Evolutionary conservation across 2,329 filamentous ascomycete genomes (phyloP), one percentile per base, ranked within the genome.

Genomic region (Thielaviopsis ethacetica): DNA sequence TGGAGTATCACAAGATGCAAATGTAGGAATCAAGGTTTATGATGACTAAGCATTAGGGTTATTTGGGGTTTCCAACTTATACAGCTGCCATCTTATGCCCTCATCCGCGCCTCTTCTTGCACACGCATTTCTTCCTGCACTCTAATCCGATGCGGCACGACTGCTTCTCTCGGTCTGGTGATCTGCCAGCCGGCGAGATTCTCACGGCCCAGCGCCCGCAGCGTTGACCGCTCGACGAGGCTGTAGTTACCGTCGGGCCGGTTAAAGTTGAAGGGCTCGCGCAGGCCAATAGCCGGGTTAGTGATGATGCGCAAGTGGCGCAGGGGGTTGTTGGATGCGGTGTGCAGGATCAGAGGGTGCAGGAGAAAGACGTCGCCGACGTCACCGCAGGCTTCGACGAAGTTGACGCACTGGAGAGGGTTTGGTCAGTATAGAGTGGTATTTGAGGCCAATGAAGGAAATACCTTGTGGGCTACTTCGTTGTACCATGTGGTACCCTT

Each of bases 261-360:
- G 63, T 80, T 71, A 26, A 64, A 64, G 13, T 62, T 55, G 57
- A 64, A 63, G 12, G 61, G 62, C 66, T 76, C 70, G 50, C 67
- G 72, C 2, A 82, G 65, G 21, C 69, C 72, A 9, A 82, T 75
- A 0, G 78, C 65, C 10, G 66, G 66, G 56, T 67, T 67, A 13
- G 66, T 67, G 54, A 67, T 67, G 62, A 67, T 64, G 22, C 66
- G 62, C 15, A 64, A 53, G 51, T 63, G 61, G 19, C 66, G 65
- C 12, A 64, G 62, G 17, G 63, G 62, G 58, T 68, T 68, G 63
- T 21, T 73, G 65, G 47, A 76, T 3, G 77, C 75, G 47, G 73
- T 75, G 66, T 83, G 80, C 67, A 82, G 66, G 78, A 82, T 83
- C 19, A 83, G 68, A 50, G 80, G 80, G 65, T 83, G 80, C 65